Evolutionary conservation across 768 basidiomycete genomes (phyloP).

Genomic region (Tylopilus sp.): DNA sequence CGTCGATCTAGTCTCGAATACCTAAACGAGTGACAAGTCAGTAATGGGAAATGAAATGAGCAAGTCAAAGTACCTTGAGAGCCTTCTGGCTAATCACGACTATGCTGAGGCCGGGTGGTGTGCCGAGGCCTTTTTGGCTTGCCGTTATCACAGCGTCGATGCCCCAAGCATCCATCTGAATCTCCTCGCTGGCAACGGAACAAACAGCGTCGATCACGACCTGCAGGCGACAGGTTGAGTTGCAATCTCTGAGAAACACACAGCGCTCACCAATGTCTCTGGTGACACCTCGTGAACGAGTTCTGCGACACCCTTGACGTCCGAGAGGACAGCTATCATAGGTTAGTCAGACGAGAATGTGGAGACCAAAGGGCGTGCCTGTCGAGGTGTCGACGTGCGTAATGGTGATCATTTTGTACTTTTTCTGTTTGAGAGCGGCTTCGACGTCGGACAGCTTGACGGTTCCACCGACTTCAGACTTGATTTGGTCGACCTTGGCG

Average conservation of each 20-base stretch:
- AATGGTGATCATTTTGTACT: conserved; percentile 87
- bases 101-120: conserved; percentile 91
- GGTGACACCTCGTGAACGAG: conserved; percentile 77
- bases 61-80: conserved; percentile 45
- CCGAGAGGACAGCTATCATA: conserved; percentile 71
- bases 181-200: conserved; percentile 93
- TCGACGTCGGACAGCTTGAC: conserved; percentile 61
- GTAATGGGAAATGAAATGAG: not conserved
- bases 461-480: conserved; percentile 77
- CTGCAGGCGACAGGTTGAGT: conserved; percentile 32
- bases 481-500: conserved; percentile 80
- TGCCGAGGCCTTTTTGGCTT: conserved; percentile 89
- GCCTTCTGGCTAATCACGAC: conserved; percentile 79
- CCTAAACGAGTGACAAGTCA: not conserved
- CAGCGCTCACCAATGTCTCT: conserved; percentile 63
- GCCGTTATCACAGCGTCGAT: conserved; percentile 87
- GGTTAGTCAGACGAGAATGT: not conserved
- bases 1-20: conserved; percentile 27
- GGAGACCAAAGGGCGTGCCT: conserved; percentile 34
- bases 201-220: conserved; percentile 92
- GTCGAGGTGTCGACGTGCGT: conserved; percentile 96
- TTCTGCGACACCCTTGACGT: conserved; percentile 72
- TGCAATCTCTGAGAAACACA: not conserved
- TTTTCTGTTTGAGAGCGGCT: conserved; percentile 67
- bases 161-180: conserved; percentile 90